Base-by-base conservation (phyloP, 2,329 filamentous ascomycete species). In the Rhynchosporium agropyri region DNA sequence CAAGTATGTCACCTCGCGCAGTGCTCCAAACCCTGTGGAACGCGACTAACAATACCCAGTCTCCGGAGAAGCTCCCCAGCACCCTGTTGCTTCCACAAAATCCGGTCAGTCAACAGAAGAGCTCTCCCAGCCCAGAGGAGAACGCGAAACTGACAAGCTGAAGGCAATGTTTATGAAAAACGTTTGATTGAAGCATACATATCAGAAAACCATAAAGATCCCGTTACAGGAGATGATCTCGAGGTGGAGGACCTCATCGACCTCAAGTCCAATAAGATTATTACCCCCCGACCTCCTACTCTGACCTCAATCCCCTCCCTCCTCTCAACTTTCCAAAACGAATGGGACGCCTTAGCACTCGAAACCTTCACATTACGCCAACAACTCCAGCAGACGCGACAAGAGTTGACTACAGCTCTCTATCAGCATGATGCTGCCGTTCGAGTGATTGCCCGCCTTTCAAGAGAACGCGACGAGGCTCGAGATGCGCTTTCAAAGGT, bases 361-460 rank as follows among this genome's bases (percentile, higher is more conserved):
- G 95, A 99, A 79, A 91, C 92, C 57, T 97, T 92, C 76, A 95
- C 91, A 69, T 80, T 98, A 64, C 89, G 91, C 78, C 91, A 97
- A 76, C 92, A 97, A 74, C 82, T 99, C 66, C 84, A 89, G 58
- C 91, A 96, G 75, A 96, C 93, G 48, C 84, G 94, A 68, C 93
- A 97, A 78, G 95, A 99, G 80, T 85, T 99, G 62, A 92, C 92
- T 62, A 95, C 92, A 1, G 91, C 95, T 0, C 83, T 99, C 29
- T 99, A 99, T 78, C 94, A 98, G 78, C 91, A 98, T 72, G 95
- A 99, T 81, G 94, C 95, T 2, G 95, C 95, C n/a, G 88, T 96
- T 56, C 85, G 95, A 67, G 95, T 99, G 55, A 97, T 99, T 77
- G 92, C 92, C 68, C 86, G 94, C 54, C 76, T 99, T 75, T 90